A percentile compares a stretch with the other conserved stretches of the same genome.
Evolutionary conservation across 164 flowering plant genomes (phyloP).

Genomic region (Vitis labrusca): DNA sequence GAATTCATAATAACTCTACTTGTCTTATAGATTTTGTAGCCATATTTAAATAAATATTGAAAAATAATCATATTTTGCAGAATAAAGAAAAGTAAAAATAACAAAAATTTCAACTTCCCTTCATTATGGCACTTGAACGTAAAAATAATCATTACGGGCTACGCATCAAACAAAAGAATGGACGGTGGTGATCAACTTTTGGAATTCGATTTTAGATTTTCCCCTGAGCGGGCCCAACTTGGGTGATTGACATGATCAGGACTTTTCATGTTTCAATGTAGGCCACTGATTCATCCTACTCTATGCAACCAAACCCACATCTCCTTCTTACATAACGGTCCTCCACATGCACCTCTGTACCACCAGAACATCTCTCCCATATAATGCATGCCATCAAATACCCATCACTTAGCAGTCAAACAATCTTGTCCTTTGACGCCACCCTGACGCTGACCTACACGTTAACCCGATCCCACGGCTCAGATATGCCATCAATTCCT

Average conservation of each 20-base stretch:
- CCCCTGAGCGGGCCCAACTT: too few relatives aligned
- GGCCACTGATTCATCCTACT: background rate
- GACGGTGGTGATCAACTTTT: too few relatives aligned
- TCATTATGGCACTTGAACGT: too few relatives aligned
- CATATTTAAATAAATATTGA: too few relatives aligned
- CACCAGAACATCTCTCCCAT: conserved; percentile 8
- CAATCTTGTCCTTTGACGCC: conserved; percentile 34
- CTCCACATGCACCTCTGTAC: conserved; percentile 4
- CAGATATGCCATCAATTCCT: conserved; percentile 8
- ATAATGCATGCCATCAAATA: background rate
- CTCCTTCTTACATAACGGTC: conserved; percentile 9
- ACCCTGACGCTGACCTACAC: conserved; percentile 27
- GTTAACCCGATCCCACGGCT: conserved; percentile 23
- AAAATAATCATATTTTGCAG: too few relatives aligned
- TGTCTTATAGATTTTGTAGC: too few relatives aligned
- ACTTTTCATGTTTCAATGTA: conserved; percentile 2
- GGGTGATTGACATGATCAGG: conserved; percentile 18
- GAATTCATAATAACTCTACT: too few relatives aligned
- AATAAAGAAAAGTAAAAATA: too few relatives aligned
- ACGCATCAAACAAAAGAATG: too few relatives aligned
- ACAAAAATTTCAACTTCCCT: too few relatives aligned
- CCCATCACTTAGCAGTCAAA: conserved; percentile 19
- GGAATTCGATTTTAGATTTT: too few relatives aligned
- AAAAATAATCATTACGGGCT: too few relatives aligned
- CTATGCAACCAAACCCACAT: background rate